phyloP scores from a whole-genome alignment of 2,329 filamentous ascomycete genomes.

The Trichoderma simmonsii region DNA sequence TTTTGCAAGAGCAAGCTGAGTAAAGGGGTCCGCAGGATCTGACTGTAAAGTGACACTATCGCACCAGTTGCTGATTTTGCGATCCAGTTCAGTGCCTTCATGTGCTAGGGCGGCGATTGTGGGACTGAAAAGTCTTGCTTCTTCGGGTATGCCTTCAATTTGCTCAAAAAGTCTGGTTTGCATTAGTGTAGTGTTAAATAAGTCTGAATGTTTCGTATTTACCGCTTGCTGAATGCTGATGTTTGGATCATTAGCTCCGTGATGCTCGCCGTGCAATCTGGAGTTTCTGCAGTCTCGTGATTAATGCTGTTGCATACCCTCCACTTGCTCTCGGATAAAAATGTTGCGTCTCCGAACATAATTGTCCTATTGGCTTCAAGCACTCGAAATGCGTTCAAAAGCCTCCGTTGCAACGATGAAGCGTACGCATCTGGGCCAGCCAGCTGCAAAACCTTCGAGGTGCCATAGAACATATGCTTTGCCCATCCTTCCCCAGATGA shows the following conservation, averaged over 20 bases:
- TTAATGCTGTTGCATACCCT: background rate
- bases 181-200: background rate
- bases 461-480: slow-evolving; percentile 30
- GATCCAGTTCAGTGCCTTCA: slow-evolving; percentile 18
- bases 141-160: slow-evolving; percentile 19
- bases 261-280: background rate
- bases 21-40: background rate
- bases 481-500: slow-evolving; percentile 26
- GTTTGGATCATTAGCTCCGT: slow-evolving; percentile 19
- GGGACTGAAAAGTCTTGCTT: background rate
- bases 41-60: background rate
- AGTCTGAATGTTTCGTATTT: background rate
- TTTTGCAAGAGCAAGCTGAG: slow-evolving; percentile 18
- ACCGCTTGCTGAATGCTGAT: slow-evolving; percentile 25
- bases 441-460: slow-evolving; percentile 24
- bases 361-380: slow-evolving; percentile 28
- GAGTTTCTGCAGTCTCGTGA: too few species aligned
- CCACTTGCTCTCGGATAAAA: slow-evolving; percentile 21
- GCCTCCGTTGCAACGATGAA: slow-evolving; percentile 10
- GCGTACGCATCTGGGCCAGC: background rate
- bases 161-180: slow-evolving; percentile 22
- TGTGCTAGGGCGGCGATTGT: slow-evolving; percentile 6
- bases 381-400: slow-evolving; percentile 24
- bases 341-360: slow-evolving; percentile 25
- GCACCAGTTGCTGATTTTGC: background rate